phyloP scores from a whole-genome alignment of 768 basidiomycete species.

The Rhodotorula kratochvilovae region DNA sequence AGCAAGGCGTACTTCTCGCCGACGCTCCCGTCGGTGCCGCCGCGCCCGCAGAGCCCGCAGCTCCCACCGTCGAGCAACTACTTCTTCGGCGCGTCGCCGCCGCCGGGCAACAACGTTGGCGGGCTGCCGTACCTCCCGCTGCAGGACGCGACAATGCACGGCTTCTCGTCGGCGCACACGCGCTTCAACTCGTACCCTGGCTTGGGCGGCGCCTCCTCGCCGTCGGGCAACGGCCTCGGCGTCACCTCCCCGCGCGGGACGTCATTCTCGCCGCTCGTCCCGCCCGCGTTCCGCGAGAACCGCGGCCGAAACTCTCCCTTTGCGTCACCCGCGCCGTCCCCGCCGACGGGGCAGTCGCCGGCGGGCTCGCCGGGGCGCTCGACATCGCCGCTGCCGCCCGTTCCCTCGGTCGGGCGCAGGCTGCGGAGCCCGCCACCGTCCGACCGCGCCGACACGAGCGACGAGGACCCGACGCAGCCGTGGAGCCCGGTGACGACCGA shows the following conservation, averaged over 20 bases:
- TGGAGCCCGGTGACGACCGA: conserved; percentile 27
- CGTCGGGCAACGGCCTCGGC: background rate
- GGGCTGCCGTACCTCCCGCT: conserved; percentile 13
- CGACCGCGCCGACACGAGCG: conserved; percentile 9
- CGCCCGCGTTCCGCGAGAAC: conserved; percentile 31
- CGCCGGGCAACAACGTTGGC: background rate
- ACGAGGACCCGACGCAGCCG: conserved; percentile 4
- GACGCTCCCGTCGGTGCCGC: conserved; percentile 6
- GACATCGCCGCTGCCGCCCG: background rate
- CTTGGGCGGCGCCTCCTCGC: background rate
- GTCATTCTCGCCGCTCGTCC: conserved; percentile 25
- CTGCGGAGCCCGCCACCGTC: conserved; percentile 17
- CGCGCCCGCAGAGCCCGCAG: conserved; percentile 10
- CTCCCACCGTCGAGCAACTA: conserved; percentile 12
- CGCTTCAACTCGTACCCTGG: conserved; percentile 26
- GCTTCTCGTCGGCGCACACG: background rate
- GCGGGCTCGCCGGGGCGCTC: background rate
- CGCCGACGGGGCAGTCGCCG: conserved; percentile 13
- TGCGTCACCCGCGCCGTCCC: conserved; percentile 12
- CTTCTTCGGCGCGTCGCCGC: background rate
- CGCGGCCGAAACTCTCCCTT: conserved; percentile 3
- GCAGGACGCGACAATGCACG: conserved; percentile 12
- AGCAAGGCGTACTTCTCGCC: conserved; percentile 23
- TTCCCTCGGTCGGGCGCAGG: background rate
- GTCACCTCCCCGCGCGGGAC: background rate